Conservation (phyloP, 192 early-diverging fungal species). For the Coemansia sp. region DNA sequence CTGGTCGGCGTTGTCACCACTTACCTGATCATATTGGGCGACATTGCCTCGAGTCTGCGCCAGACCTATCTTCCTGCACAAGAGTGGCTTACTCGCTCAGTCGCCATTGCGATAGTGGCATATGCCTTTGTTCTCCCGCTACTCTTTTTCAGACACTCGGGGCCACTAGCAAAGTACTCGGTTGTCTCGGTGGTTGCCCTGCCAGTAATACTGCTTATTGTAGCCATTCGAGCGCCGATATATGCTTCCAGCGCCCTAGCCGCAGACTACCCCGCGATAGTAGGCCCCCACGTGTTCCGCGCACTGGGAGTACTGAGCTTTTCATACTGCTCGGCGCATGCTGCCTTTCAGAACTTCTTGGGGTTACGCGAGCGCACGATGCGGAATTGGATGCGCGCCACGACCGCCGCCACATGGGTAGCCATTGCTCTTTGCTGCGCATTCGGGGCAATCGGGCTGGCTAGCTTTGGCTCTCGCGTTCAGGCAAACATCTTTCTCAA, state of each 20-base stretch:
- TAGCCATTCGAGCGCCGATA: slow-evolving; percentile 59
- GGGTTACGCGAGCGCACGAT: slow-evolving; percentile 56
- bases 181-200: slow-evolving; percentile 61
- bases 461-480: slow-evolving; percentile 62
- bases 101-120: slow-evolving; percentile 24
- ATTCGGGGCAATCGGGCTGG: slow-evolving; percentile 65
- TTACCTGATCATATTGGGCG: slow-evolving; percentile 43
- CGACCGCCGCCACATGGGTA: slow-evolving; percentile 55
- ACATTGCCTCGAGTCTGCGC: slow-evolving; percentile 18
- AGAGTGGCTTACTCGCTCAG: slow-evolving; percentile 7
- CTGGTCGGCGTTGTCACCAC: slow-evolving; percentile 54
- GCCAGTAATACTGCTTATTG: slow-evolving; percentile 61
- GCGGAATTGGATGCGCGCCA: slow-evolving; percentile 56
- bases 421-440: slow-evolving; percentile 58
- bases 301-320: slow-evolving; percentile 68
- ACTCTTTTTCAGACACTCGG: slow-evolving; percentile 64
- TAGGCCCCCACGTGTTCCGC: slow-evolving; percentile 63
- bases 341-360: slow-evolving; percentile 63
- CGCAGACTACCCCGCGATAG: slow-evolving; percentile 4
- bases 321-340: slow-evolving; percentile 66
- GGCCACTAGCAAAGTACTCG: slow-evolving; percentile 61
- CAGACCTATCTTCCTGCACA: slow-evolving; percentile 23
- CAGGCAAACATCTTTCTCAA: slow-evolving; percentile 65
- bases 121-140: slow-evolving; percentile 50
- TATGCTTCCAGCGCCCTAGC: slow-evolving; percentile 22